Evolutionary conservation across 1,139 yeast genomes (phyloP).

Genomic region (Debaryomyces coudertii): DNA sequence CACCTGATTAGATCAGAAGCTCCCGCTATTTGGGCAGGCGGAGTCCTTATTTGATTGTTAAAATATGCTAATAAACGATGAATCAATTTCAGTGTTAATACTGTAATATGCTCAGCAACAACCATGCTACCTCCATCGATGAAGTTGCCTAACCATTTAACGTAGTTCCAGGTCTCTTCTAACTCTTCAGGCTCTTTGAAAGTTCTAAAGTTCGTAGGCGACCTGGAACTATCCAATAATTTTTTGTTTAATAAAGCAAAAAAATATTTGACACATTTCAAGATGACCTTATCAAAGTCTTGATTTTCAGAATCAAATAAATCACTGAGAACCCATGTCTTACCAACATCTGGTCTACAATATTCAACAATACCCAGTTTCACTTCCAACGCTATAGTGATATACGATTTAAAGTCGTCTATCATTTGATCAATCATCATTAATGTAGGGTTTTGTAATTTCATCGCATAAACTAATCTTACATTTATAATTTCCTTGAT

Average conservation of each 20-base stretch:
- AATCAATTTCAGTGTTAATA: constrained; percentile 66
- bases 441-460: constrained; percentile 83
- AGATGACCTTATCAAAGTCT: constrained; percentile 70
- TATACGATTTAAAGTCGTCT: constrained; percentile 79
- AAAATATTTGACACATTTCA: constrained; percentile 75
- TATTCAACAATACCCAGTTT: constrained; percentile 69
- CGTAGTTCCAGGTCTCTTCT: constrained; percentile 74
- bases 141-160: constrained; percentile 70
- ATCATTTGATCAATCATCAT: constrained; percentile 96
- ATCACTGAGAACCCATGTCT: constrained; percentile 76
- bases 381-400: constrained; percentile 74
- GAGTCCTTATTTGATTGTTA: constrained; percentile 69
- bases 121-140: constrained; percentile 86
- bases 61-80: constrained; percentile 72
- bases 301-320: constrained; percentile 58
- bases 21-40: constrained; percentile 52
- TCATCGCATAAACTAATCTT: constrained; percentile 76
- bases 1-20: constrained; percentile 72
- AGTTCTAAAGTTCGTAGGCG: constrained; percentile 68
- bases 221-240: constrained; percentile 73
- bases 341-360: constrained; percentile 59
- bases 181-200: constrained; percentile 92
- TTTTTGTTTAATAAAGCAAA: constrained; percentile 74
- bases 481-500: constrained; percentile 80
- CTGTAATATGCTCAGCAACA: constrained; percentile 75